Base-by-base conservation (phyloP, 163 green algal species). In the Trebouxiophyceae sp. region DNA sequence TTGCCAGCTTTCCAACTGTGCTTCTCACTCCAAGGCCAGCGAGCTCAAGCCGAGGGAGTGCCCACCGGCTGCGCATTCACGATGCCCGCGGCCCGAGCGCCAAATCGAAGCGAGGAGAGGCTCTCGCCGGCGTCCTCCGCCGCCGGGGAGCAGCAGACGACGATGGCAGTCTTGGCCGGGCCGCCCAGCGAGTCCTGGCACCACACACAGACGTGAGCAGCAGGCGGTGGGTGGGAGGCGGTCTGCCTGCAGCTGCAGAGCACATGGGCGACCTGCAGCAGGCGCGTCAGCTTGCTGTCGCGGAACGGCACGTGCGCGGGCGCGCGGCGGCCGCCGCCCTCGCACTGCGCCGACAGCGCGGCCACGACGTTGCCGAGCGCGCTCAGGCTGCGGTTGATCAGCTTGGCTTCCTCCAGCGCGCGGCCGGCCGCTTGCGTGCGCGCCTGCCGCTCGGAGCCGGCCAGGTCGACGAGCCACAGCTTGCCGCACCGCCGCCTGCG, bases 321-420 rank as follows among this genome's bases (percentile, higher is more conserved):
- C n/a, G n/a, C n/a, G n/a, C n/a, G n/a, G n/a, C n/a, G n/a, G 4
- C 54, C 33, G 31, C 45, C 39, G 62, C 16, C 65, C 33, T 63
- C 69, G 59, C 85, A 12, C 19, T 12, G 12, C 12, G 39, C 82
- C 19, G 86, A 89, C 32, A 95, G 76, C 4, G 77, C 76, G 34
- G 86, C 81, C n/a, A 95, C 86, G 33, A 95, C 89, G 66, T 89
- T 91, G 33, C 76, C 81, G 29, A 95, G 73, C 0, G 78, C 70
- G 16, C 74, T 82, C 23, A 97, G 81, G 44, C 75, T 88, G 71
- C 93, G 95, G 77, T 97, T 97, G 80, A 97, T 97, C 30, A 85
- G 82, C 47, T 81, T 87, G 56, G 87, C 90, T 70, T 96, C 90
- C 33, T 82, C 63, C 24, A 95, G 71, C 0, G 73, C 82, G 33